Percentiles rank a stretch among this genome's conserved stretches.
phyloP scores from a whole-genome alignment of 2,329 filamentous ascomycete genomes.

The Diaporthe velutina region DNA sequence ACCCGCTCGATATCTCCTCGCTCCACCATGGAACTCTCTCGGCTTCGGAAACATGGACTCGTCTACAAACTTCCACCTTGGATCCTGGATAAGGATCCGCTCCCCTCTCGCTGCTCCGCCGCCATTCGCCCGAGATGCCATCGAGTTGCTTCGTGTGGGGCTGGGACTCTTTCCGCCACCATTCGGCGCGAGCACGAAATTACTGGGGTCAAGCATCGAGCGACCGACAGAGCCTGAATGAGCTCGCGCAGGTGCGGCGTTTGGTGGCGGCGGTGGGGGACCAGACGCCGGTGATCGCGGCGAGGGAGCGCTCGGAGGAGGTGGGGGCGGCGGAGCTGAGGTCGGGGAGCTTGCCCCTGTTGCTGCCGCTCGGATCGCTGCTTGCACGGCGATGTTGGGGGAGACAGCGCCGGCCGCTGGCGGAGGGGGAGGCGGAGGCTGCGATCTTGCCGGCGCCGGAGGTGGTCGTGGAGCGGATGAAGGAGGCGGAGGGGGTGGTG shows the following conservation, averaged over 20 bases:
- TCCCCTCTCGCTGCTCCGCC: conserved; percentile 46
- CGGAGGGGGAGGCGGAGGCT: conserved; percentile 48
- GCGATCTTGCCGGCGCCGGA: conserved; percentile 50
- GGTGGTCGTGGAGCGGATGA: conserved; percentile 57
- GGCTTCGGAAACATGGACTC: conserved; percentile 88
- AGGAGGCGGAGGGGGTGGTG: conserved; percentile 60
- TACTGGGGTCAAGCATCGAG: conserved; percentile 79
- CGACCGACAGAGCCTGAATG: conserved; percentile 59
- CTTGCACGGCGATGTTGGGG: conserved; percentile 55
- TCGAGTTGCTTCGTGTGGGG: conserved; percentile 54
- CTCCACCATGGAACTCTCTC: conserved; percentile 80
- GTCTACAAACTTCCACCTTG: conserved; percentile 87
- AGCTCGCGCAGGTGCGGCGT: conserved; percentile 46
- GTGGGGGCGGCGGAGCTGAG: conserved; percentile 52
- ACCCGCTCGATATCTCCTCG: conserved; percentile 88
- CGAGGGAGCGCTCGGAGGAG: conserved; percentile 50
- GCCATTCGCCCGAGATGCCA: conserved; percentile 46
- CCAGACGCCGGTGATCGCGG: conserved; percentile 51
- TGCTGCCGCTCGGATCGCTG: conserved; percentile 53
- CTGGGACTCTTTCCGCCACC: conserved; percentile 65
- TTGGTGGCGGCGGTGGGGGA: conserved; percentile 52
- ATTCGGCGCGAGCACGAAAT: conserved; percentile 79
- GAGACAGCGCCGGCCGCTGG: conserved; percentile 41
- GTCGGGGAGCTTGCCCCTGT: conserved; percentile 44
- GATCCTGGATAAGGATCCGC: conserved; percentile 77